Evolutionary conservation across 2,329 filamentous ascomycete species (phyloP).

Genomic region (Aspergillus ochraceoroseus): DNA sequence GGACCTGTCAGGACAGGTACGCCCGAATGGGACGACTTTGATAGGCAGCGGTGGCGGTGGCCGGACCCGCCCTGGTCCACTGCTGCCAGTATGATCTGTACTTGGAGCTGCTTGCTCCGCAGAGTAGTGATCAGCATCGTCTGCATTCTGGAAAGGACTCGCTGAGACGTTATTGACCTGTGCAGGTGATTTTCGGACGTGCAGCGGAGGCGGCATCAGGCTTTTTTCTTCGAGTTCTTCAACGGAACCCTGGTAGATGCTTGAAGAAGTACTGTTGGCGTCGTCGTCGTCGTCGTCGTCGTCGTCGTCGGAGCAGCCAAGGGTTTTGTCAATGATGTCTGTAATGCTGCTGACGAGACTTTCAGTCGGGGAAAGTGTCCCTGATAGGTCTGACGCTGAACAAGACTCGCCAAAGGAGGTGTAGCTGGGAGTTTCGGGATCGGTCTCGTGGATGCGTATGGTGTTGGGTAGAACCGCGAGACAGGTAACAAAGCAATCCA

Average conservation of each 20-base stretch:
- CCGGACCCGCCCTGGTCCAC: slow-evolving; percentile 5
- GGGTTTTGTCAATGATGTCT: slow-evolving; percentile 27
- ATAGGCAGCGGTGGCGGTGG: slow-evolving; percentile 23
- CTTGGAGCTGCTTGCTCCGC: neutral
- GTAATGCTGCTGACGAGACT: slow-evolving; percentile 25
- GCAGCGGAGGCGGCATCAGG: slow-evolving; percentile 12
- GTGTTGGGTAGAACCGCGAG: slow-evolving; percentile 26
- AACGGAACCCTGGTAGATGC: neutral
- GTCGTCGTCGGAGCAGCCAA: slow-evolving; percentile 21
- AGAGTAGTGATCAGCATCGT: neutral
- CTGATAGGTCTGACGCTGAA: slow-evolving; percentile 12
- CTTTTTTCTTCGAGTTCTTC: neutral
- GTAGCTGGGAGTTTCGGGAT: slow-evolving; percentile 3
- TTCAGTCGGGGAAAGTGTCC: slow-evolving; percentile 14
- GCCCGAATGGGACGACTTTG: slow-evolving; percentile 19
- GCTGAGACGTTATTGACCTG: neutral
- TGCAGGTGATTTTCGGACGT: slow-evolving; percentile 7
- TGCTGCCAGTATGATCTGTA: neutral
- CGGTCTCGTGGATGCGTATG: slow-evolving; percentile 5
- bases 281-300: slow-evolving; percentile 11
- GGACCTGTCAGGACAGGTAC: neutral
- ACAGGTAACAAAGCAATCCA: slow-evolving; percentile 39
- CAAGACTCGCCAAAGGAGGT: slow-evolving; percentile 7
- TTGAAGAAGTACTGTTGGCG: no score
- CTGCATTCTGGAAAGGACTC: neutral